Percentiles rank a stretch among this genome's conserved stretches.
phyloP scores from a whole-genome alignment of 2,329 filamentous ascomycete genomes.

The Elsinoe necatrix region DNA sequence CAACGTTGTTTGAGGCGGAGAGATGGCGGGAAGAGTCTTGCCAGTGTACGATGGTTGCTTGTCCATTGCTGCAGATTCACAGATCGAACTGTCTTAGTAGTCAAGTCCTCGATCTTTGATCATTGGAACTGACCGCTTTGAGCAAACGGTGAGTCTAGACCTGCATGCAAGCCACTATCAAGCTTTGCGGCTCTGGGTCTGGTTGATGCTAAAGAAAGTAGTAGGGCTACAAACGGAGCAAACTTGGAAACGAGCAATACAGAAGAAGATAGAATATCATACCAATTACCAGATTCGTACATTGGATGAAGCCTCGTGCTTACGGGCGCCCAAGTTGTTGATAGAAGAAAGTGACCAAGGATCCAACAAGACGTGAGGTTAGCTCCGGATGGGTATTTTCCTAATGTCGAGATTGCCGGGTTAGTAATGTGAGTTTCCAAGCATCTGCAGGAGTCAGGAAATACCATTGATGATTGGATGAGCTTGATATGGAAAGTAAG shows the following conservation, averaged over 20 bases:
- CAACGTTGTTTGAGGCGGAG: conserved; percentile 7
- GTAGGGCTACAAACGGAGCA: background rate
- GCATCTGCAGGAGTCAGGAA: background rate
- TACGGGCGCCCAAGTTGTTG: background rate
- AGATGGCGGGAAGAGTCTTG: background rate
- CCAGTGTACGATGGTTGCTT: background rate
- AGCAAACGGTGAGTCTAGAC: conserved; percentile 4
- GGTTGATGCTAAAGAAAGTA: background rate
- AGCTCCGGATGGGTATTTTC: background rate
- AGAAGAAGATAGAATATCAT: background rate
- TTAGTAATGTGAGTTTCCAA: background rate
- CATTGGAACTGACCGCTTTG: background rate
- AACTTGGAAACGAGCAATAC: background rate
- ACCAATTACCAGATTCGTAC: background rate
- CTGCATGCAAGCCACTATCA: background rate
- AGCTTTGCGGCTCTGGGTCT: background rate
- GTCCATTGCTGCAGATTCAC: background rate
- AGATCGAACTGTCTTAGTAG: conserved; percentile 7
- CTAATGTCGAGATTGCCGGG: no score
- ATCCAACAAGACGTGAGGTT: background rate
- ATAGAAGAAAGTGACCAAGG: background rate
- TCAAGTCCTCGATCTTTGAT: background rate
- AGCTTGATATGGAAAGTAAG: background rate
- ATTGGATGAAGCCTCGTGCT: background rate
- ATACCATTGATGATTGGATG: conserved; percentile 3